Evolutionary conservation across 768 basidiomycete genomes (phyloP).

Genomic region (Tulasnella sp.): DNA sequence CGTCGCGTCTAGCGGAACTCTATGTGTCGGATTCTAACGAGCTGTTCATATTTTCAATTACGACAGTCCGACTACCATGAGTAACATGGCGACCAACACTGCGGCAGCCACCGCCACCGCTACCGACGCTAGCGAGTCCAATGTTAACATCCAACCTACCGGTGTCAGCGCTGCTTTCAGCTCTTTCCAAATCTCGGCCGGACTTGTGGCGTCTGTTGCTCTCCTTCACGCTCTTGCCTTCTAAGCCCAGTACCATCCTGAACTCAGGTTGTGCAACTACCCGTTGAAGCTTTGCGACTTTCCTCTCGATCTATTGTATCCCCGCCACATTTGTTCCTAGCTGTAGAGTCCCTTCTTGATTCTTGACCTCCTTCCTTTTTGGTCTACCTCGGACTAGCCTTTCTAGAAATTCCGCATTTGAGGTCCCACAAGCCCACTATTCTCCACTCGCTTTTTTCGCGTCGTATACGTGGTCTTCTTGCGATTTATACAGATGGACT

Average conservation of each 20-base stretch:
- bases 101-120: not conserved
- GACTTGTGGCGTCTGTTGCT: not conserved
- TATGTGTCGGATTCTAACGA: not conserved
- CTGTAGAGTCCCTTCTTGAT: not conserved
- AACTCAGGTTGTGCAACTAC: not conserved
- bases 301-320: not conserved
- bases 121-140: not conserved
- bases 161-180: conserved; percentile 2
- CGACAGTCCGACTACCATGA: conserved; percentile 8
- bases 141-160: not conserved
- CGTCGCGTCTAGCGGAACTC: not conserved
- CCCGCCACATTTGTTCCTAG: not conserved
- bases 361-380: not conserved
- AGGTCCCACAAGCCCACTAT: not conserved
- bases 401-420: not conserved
- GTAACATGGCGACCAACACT: not conserved
- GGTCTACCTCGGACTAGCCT: not conserved
- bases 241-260: not conserved
- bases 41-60: not conserved
- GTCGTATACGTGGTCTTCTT: not conserved
- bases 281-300: not conserved
- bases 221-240: conserved; percentile 1
- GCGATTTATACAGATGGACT: not conserved
- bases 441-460: not conserved
- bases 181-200: conserved; percentile 1